Percentiles rank a stretch among this genome's conserved stretches.
Evolutionary conservation across 345 rosid genomes (phyloP).

Genomic region (Cardamine resedifolia): DNA sequence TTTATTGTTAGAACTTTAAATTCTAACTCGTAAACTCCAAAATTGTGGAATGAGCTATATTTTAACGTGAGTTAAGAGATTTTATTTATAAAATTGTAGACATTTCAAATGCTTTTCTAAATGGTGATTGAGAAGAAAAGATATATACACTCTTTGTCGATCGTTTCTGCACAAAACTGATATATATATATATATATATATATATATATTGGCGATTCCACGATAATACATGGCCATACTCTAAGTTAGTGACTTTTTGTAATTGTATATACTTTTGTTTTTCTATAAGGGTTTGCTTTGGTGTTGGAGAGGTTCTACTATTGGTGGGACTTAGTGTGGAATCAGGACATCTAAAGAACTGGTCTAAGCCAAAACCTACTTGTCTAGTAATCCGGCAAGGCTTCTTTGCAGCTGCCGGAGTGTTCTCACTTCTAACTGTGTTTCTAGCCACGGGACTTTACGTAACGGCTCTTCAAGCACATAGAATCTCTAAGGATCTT

Average conservation of each 20-base stretch:
- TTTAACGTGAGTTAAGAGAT: too few relatives aligned
- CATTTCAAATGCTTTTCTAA: too few relatives aligned
- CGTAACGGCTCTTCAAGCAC: conserved; percentile 74
- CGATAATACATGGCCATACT: background rate
- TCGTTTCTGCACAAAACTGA: too few relatives aligned
- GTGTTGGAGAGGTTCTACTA: conserved; percentile 69
- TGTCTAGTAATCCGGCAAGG: conserved; percentile 73
- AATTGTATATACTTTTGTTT: background rate
- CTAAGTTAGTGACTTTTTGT: background rate
- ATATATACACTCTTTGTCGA: too few relatives aligned
- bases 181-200: too few relatives aligned
- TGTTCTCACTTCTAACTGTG: conserved; percentile 60
- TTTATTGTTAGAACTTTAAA: too few relatives aligned
- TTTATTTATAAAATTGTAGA: too few relatives aligned
- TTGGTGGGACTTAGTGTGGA: conserved; percentile 80
- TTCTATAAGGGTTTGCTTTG: conserved; percentile 64
- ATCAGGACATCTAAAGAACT: conserved; percentile 81
- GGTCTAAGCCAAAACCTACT: conserved; percentile 68
- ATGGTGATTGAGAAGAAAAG: too few relatives aligned
- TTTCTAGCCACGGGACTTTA: conserved; percentile 69
- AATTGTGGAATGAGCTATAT: too few relatives aligned
- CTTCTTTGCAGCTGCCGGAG: conserved; percentile 77
- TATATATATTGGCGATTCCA: background rate
- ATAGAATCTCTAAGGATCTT: conserved; percentile 51
- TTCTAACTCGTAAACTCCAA: too few relatives aligned